Base-by-base conservation (phyloP, 345 rosid species). In the Hibiscus mutabilis region DNA sequence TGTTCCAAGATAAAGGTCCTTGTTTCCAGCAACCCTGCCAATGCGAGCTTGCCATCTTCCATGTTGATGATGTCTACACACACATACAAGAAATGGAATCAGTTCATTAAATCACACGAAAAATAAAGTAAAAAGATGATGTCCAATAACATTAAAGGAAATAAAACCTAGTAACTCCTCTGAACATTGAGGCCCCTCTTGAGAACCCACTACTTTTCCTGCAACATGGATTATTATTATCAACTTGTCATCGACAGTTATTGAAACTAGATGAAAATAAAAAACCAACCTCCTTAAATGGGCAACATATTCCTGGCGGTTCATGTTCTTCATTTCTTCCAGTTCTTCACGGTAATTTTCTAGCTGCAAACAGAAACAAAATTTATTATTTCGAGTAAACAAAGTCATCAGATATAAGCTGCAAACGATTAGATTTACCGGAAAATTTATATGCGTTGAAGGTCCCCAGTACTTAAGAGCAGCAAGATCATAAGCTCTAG, bases 31-130 rank as follows among this genome's bases (percentile, higher is more conserved):
- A 59, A 90, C 96, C 55, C 96, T 84, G 31, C 96, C 96, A 6
- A 90, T 90, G 77, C 96, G 79, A 49, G 96, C 92, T 81, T 90
- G 96, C 96, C 96, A 90, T 73, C 96, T 85, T 25, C 96, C 96
- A 75, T 90, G 96, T 73, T 90, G 96, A 66, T 90, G 96, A 80
- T 90, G 96, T 53, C 96, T 90, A 46, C 15, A 47, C 18, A 68
- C 7, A 65, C 0, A 68, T 0, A 56, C 18, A 33, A 1, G 51
- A 22, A 10, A 3, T n/a, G 22, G 11, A 42, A 40, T 59, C 72
- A 58, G 22, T 11, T 40, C 46, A 22, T 18, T 22, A 69, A 15
- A 46, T 31, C 18, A 12, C 61, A 27, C 1, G 27, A 19, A 53
- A 46, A 60, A 3, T 15, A 0, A 3, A 52, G 31, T 29, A 40